These are phyloP conservation scores for Naganishia onofrii DNA, from an alignment of 768 basidiomycete species.

Conservation along the genomic window DNA sequence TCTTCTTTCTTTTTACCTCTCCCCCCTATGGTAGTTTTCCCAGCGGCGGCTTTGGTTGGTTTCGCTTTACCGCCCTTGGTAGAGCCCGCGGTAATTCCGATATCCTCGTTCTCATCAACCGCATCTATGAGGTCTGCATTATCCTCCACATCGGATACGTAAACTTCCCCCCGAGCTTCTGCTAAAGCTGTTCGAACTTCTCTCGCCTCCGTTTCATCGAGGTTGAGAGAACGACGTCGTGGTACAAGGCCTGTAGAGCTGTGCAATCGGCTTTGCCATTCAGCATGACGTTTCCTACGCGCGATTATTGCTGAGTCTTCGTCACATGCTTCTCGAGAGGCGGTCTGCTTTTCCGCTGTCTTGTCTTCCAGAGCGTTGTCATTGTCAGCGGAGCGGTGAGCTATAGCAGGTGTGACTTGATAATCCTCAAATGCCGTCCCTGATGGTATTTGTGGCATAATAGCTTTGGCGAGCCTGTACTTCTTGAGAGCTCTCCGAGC, in stretches of 20 bases:
- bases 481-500: not conserved
- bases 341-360: not conserved
- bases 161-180: constrained; percentile 15
- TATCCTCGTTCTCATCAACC: constrained; percentile 27
- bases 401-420: not conserved
- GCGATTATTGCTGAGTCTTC: not conserved
- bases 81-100: constrained; percentile 26
- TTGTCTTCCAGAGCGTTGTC: not conserved
- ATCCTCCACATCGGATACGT: constrained; percentile 28
- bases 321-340: not conserved
- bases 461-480: constrained; percentile 1
- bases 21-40: constrained; percentile 29
- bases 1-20: constrained; percentile 49
- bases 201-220: constrained; percentile 20
- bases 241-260: constrained; percentile 12
- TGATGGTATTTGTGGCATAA: not conserved
- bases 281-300: constrained; percentile 2
- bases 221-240: constrained; percentile 9
- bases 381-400: not conserved
- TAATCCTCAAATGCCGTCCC: constrained; percentile 18
- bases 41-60: constrained; percentile 28
- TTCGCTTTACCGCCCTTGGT: constrained; percentile 34
- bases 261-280: constrained; percentile 8
- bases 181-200: constrained; percentile 11
- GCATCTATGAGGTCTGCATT: constrained; percentile 30